Evolutionary conservation across 2,329 filamentous ascomycete species (phyloP).

Genomic region (Colletotrichum sp.): DNA sequence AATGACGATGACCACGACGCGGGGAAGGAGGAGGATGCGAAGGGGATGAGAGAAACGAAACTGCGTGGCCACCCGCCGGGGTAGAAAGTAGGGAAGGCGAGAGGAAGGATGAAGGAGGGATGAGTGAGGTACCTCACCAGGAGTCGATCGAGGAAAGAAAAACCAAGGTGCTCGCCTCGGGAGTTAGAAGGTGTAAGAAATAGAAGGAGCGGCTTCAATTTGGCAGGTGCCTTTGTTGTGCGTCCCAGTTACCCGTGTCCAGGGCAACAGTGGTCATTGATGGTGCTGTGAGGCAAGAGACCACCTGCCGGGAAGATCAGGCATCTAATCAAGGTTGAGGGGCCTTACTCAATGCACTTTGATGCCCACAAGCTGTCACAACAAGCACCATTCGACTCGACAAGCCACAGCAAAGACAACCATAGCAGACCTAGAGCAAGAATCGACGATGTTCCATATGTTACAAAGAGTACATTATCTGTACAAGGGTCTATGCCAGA

Average conservation of each 20-base stretch:
- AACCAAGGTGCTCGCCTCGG: neutral
- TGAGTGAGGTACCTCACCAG: neutral
- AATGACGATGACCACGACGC: neutral
- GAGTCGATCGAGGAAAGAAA: neutral
- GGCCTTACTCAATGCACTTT: neutral
- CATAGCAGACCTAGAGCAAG: neutral
- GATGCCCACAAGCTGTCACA: neutral
- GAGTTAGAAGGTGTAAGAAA: neutral
- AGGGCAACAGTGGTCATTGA: neutral
- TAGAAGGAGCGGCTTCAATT: neutral
- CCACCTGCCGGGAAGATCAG: neutral
- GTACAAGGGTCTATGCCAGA: conserved; percentile 19
- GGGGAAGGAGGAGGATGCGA: neutral
- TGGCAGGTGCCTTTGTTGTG: neutral
- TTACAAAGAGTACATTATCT: conserved; percentile 25
- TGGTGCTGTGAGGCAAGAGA: neutral
- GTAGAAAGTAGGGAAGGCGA: neutral
- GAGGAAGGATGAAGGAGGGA: neutral
- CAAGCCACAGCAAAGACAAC: neutral
- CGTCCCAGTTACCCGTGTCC: neutral
- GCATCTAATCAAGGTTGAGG: neutral
- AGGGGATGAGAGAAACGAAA: neutral
- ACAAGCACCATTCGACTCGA: neutral
- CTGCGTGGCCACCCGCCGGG: neutral
- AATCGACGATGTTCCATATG: conserved; percentile 19